Conservation (phyloP, 2,329 filamentous ascomycete genomes). For the Knoxdaviesia capensis region DNA sequence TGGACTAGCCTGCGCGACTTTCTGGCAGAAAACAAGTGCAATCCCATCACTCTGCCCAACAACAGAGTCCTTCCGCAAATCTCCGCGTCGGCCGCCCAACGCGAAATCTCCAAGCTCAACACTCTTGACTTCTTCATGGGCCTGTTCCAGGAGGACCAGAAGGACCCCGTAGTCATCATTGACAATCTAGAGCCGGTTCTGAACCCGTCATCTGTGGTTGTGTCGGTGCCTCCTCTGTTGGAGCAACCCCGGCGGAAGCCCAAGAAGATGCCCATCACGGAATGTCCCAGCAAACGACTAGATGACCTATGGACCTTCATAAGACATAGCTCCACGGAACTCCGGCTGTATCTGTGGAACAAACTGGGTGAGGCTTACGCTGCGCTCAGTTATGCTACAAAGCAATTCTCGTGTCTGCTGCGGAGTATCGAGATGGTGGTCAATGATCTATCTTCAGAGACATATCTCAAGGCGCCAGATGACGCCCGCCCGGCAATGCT, state of each 20-base stretch:
- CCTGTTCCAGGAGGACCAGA: constrained; percentile 66
- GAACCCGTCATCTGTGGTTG: constrained; percentile 43
- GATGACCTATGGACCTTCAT: constrained; percentile 75
- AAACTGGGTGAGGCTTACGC: constrained; percentile 78
- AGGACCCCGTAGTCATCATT: constrained; percentile 68
- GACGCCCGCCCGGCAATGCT: constrained; percentile 51
- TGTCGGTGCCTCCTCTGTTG: background rate
- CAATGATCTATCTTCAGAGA: constrained; percentile 36
- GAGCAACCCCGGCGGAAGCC: constrained; percentile 2
- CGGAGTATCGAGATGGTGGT: constrained; percentile 73
- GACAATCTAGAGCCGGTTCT: constrained; percentile 84
- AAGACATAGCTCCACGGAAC: constrained; percentile 57
- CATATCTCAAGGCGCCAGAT: constrained; percentile 36
- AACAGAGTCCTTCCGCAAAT: constrained; percentile 79
- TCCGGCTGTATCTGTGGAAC: constrained; percentile 77
- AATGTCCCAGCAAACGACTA: constrained; percentile 35
- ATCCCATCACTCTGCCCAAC: constrained; percentile 48
- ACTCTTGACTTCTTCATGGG: constrained; percentile 93
- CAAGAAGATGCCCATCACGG: constrained; percentile 20
- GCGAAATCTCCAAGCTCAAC: constrained; percentile 77
- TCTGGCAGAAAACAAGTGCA: constrained; percentile 18
- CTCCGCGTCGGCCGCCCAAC: constrained; percentile 63
- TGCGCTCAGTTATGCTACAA: constrained; percentile 66
- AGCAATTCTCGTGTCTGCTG: constrained; percentile 72
- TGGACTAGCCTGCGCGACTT: constrained; percentile 37